Base-by-base conservation (phyloP, 306 rosid genomes). In the Malus sylvestris region DNA sequence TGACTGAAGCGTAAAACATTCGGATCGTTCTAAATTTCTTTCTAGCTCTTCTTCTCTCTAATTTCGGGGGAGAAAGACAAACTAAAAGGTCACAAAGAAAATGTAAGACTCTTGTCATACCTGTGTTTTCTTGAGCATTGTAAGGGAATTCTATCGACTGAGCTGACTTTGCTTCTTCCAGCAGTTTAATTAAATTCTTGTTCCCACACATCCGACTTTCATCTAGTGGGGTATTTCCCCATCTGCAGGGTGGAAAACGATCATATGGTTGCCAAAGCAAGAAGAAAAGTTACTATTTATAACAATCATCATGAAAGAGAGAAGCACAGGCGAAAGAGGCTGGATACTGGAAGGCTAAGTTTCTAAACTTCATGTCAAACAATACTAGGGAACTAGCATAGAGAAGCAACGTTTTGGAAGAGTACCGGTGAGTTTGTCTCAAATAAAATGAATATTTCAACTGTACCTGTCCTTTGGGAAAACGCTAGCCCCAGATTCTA, bases 181-280 rank as follows among this genome's bases (percentile, higher is more conserved):
- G 81, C n/a, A 92, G 82, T 83, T 81, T 88, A 68, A 90, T 86
- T 79, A 95, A 72, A 79, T 88, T 92, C 82, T 87, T 88, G 82
- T 95, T 95, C 81, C 97, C 99, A 76, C 91, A 85, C 85, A 78
- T 89, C 42, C 88, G 89, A 64, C 87, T 93, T 81, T 91, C 99
- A 85, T 89, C 93, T 51, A 95, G 77, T 6, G 99, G 98, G 70
- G 97, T 92, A 76, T 91, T 91, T 83, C 99, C 97, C 97, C 99
- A 90, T 86, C 99, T 95, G 85, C 67, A 74, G 68, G 13, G 62
- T 42, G 14, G 30, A 12, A 65, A 71, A 76, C 58, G 68, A 60
- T 60, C 44, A 62, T 69, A 42, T 8, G 23, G 35, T 40, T 73
- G 19, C 18, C 25, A 14, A 19, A 59, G 38, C 67, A 57, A 40